Conservation (phyloP, 768 basidiomycete species). For the Leccinum ochraceum region DNA sequence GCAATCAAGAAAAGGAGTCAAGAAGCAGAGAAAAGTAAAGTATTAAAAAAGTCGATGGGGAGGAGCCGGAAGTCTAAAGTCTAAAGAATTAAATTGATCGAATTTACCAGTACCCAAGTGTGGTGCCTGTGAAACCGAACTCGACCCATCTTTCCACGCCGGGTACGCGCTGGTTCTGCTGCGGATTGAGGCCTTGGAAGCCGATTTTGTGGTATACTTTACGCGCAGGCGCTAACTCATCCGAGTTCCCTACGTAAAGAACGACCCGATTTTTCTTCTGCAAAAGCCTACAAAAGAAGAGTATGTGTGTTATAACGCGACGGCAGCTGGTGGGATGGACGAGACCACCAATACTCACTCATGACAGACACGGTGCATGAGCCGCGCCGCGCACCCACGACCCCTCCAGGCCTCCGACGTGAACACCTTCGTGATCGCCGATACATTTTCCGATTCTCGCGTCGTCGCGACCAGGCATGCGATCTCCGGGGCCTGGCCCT, state of each 20-base stretch:
- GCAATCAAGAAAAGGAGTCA: background rate
- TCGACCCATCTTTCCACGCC: conserved; percentile 25
- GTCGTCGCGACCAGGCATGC: conserved; percentile 74
- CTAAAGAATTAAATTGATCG: no score
- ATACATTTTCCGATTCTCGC: conserved; percentile 53
- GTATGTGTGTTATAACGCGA: no score
- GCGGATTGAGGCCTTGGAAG: conserved; percentile 19
- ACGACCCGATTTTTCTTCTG: conserved; percentile 39
- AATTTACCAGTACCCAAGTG: conserved; percentile 20
- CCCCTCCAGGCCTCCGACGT: conserved; percentile 55
- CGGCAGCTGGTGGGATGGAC: background rate
- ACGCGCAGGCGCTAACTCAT: conserved; percentile 19
- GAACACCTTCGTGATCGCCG: conserved; percentile 73
- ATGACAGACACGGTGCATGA: conserved; percentile 58
- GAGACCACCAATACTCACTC: conserved; percentile 39
- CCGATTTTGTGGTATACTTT: conserved; percentile 24
- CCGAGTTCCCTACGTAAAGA: conserved; percentile 58
- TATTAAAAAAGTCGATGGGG: no score
- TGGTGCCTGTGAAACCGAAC: conserved; percentile 17
- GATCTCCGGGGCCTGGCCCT: conserved; percentile 37
- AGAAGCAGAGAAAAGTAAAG: no score
- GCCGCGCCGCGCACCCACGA: conserved; percentile 58
- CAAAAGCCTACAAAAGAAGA: conserved; percentile 30
- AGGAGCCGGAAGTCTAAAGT: background rate
- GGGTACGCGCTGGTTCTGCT: conserved; percentile 4